phyloP scores from a whole-genome alignment of 2,329 filamentous ascomycete species.

The Colletotrichum cordylinicola region DNA sequence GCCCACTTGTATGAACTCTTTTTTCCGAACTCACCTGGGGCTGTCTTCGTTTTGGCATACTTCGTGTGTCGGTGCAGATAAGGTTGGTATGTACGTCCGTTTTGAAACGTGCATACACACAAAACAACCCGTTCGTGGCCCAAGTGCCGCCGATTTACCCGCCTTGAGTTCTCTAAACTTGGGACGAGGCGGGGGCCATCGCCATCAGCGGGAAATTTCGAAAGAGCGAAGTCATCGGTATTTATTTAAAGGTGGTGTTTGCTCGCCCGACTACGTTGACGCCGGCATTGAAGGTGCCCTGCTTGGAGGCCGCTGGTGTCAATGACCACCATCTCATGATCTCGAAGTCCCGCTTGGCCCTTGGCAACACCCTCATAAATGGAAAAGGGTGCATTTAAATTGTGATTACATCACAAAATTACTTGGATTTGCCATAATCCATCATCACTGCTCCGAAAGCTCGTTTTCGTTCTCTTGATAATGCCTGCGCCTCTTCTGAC shows the following conservation, averaged over 20 bases:
- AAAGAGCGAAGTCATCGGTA: neutral
- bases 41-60: neutral
- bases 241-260: neutral
- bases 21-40: neutral
- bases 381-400: neutral
- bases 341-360: neutral
- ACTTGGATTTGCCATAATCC: neutral
- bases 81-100: neutral
- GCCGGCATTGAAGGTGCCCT: accelerated
- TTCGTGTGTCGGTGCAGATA: neutral
- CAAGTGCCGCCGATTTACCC: neutral
- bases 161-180: neutral
- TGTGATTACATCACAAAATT: neutral
- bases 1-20: neutral
- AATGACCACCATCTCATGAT: neutral
- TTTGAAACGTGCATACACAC: constrained; percentile 6
- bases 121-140: constrained; percentile 5
- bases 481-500: neutral
- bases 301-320: accelerated
- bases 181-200: neutral
- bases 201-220: neutral
- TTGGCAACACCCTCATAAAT: neutral
- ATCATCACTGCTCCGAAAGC: accelerated
- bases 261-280: accelerated
- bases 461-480: neutral